These are phyloP conservation scores for Alternaria dauci DNA, from an alignment of 2,329 filamentous ascomycete genomes.

Conservation along the genomic window DNA sequence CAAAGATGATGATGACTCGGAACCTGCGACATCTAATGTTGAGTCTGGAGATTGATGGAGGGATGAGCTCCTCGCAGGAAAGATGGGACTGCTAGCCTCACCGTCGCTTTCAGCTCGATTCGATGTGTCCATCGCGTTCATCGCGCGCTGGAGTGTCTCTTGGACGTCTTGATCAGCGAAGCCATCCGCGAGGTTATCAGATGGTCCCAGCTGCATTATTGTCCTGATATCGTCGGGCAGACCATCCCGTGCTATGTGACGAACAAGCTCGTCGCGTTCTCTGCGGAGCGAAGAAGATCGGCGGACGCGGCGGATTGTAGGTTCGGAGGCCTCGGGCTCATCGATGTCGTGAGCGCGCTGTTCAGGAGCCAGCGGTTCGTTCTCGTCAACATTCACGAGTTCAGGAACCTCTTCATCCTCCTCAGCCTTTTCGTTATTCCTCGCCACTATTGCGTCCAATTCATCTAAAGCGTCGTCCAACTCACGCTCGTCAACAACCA, in stretches of 20 bases:
- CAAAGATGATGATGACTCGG: slow-evolving; percentile 23
- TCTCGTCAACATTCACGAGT: not conserved
- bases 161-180: slow-evolving; percentile 13
- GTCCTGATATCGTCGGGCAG: slow-evolving; percentile 30
- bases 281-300: slow-evolving; percentile 26
- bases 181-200: slow-evolving; percentile 19
- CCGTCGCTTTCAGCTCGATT: slow-evolving; percentile 7
- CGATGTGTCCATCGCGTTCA: slow-evolving; percentile 11
- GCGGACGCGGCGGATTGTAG: slow-evolving; percentile 22
- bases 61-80: slow-evolving; percentile 26
- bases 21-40: slow-evolving; percentile 2
- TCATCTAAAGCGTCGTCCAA: slow-evolving; percentile 14
- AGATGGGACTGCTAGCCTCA: slow-evolving; percentile 12
- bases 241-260: slow-evolving; percentile 27
- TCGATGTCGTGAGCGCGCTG: not conserved
- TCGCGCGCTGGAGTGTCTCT: slow-evolving; percentile 18
- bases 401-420: slow-evolving; percentile 10
- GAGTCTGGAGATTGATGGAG: slow-evolving; percentile 13
- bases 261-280: slow-evolving; percentile 25
- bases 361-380: not conserved
- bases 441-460: slow-evolving; percentile 8
- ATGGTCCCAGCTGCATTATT: slow-evolving; percentile 22
- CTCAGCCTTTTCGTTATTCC: slow-evolving; percentile 6
- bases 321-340: slow-evolving; percentile 10
- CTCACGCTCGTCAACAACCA: slow-evolving; percentile 18